phyloP scores from a whole-genome alignment of 371 early-diverging fungal genomes.

The Sporodiniella umbellata region DNA sequence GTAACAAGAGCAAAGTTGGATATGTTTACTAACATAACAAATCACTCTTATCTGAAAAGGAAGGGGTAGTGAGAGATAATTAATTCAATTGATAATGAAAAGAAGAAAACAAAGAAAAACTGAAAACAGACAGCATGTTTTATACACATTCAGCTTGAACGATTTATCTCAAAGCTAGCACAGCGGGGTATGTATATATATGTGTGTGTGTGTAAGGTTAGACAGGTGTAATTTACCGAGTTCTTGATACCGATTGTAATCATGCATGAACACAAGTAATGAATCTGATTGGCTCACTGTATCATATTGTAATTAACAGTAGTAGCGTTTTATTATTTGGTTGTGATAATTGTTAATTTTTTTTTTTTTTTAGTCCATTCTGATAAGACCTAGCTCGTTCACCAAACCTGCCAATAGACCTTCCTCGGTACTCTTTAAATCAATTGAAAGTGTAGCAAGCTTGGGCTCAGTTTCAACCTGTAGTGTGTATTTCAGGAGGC shows the following conservation, averaged over 20 bases:
- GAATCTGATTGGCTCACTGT: not conserved
- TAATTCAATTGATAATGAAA: not conserved
- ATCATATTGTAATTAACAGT: too few relatives aligned
- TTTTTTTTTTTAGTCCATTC: slow-evolving; percentile 5
- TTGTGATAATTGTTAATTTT: not conserved
- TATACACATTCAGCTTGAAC: not conserved
- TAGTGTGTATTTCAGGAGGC: slow-evolving; percentile 60
- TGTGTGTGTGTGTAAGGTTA: too few relatives aligned
- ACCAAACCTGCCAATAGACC: slow-evolving; percentile 41
- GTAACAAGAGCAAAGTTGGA: not conserved
- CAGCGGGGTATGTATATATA: too few relatives aligned
- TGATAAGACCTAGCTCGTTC: slow-evolving; percentile 5
- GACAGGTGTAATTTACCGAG: too few relatives aligned
- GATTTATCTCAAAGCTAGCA: too few relatives aligned
- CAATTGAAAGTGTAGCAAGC: slow-evolving; percentile 50
- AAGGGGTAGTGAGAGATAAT: too few relatives aligned
- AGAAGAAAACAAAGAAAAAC: not conserved
- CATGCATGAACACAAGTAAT: not conserved
- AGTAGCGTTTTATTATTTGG: too few relatives aligned
- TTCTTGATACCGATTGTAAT: too few relatives aligned
- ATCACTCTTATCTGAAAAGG: too few relatives aligned
- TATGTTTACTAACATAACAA: not conserved
- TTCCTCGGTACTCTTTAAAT: slow-evolving; percentile 68
- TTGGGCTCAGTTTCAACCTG: slow-evolving; percentile 21
- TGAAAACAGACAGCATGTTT: not conserved